Evolutionary conservation across 371 early-diverging fungal genomes (phyloP), one percentile per base, ranked within the genome.

Genomic region (Capillidium rhysosporum): DNA sequence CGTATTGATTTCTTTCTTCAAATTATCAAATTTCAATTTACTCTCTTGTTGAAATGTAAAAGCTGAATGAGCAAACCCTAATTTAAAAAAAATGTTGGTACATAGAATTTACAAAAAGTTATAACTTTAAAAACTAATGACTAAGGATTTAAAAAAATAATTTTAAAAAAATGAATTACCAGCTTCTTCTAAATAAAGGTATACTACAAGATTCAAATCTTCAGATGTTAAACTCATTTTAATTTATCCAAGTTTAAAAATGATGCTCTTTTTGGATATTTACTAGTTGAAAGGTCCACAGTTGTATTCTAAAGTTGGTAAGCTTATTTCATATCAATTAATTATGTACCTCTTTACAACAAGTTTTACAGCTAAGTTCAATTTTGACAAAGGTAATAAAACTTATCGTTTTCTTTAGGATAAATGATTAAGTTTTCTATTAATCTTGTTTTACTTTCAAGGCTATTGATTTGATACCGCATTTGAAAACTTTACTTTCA

Each of bases 21-120:
- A 69, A 49, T 69, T 69, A 39, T 79, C 76, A 25, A 71, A 70
- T 58, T 77, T 75, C 62, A 77, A 70, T 53, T 92, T 72, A 61
- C 84, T 79, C 60, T 95, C 96, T 59, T 85, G 77, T 55, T 82
- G 82, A 66, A 95, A 92, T 3, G 86, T 78, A 64, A 88, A 95
- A 14, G 85, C 73, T 10, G 91, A 73, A 66, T 95, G 94, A 23
- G 77, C 69, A 67, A 93, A 93, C 1, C 96, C 92, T 87, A 61
- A 34, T 7, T 34, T 34, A 12, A 34, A 34, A 34, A 34, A 34
- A 7, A 34, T 4, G 12, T 34, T 34, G 34, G 34, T 34, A 34
- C 12, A 7, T 4, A 18, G 25, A 40, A 16, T 44, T n/a, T 30
- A 25, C 30, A 31, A 31, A 5, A 31, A 18, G 16, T 18, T 16